Evolutionary conservation across 805 yeast species (phyloP).

Genomic region (Candida qinlingensis): DNA sequence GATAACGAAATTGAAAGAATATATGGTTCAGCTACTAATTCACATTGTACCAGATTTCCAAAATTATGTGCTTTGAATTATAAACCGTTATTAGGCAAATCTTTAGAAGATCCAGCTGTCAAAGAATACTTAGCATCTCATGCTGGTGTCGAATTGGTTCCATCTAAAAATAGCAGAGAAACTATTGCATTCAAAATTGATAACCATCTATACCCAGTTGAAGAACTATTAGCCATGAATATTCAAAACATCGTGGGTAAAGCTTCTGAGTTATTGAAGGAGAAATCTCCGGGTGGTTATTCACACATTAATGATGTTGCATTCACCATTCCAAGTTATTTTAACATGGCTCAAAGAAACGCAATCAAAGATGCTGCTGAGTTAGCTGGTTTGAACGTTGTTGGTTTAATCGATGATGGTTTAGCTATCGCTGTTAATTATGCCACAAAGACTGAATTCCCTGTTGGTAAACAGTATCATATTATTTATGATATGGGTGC

Average conservation of each 20-base stretch:
- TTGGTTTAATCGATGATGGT: conserved; percentile 82
- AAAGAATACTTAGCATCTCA: conserved; percentile 46
- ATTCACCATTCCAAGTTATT: conserved; percentile 72
- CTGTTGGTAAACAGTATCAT: conserved; percentile 48
- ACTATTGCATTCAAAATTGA: conserved; percentile 54
- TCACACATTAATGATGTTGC: conserved; percentile 59
- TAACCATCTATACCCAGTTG: conserved; percentile 49
- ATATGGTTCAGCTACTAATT: conserved; percentile 72
- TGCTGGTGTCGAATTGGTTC: conserved; percentile 51
- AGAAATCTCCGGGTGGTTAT: conserved; percentile 44
- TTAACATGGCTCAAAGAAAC: conserved; percentile 55
- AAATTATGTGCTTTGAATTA: conserved; percentile 56
- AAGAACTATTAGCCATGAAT: conserved; percentile 83
- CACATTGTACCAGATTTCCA: conserved; percentile 72
- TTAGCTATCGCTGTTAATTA: conserved; percentile 85
- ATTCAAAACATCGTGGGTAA: conserved; percentile 59
- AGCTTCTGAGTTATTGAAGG: conserved; percentile 56
- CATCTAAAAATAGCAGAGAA: conserved; percentile 39
- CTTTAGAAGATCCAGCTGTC: conserved; percentile 42
- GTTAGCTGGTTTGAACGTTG: conserved; percentile 59
- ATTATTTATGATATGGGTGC: conserved; percentile 89
- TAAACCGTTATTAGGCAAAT: conserved; percentile 68
- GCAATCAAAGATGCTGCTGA: conserved; percentile 70
- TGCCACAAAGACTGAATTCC: conserved; percentile 51
- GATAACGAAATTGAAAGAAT: conserved; percentile 57